Percentiles rank a stretch among this genome's conserved stretches.
Evolutionary conservation across 2,329 filamentous ascomycete species (phyloP).

Genomic region (Acarospora socialis): DNA sequence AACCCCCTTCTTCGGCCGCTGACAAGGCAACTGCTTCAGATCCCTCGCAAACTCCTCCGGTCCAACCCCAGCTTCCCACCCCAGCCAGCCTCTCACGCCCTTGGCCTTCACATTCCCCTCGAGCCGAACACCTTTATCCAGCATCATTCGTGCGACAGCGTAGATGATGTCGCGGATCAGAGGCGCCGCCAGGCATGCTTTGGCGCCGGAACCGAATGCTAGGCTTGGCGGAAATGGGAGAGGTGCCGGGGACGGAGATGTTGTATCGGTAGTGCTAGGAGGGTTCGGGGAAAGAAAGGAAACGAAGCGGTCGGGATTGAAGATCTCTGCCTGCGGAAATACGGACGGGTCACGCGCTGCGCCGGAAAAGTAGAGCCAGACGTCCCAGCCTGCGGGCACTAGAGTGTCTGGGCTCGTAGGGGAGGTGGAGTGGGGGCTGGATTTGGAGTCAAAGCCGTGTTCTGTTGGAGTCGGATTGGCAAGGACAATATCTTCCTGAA

Average conservation of each 20-base stretch:
- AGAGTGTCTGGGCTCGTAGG: slow-evolving; percentile 5
- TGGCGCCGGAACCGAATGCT: slow-evolving; percentile 7
- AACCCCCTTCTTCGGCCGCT: slow-evolving; percentile 11
- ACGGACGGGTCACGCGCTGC: slow-evolving; percentile 11
- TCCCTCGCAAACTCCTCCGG: slow-evolving; percentile 14
- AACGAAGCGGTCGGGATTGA: slow-evolving; percentile 10
- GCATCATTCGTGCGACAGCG: not conserved
- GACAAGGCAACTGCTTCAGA: slow-evolving; percentile 16
- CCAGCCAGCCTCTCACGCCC: slow-evolving; percentile 16
- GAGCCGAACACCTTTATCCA: not conserved
- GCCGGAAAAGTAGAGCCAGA: slow-evolving; percentile 16
- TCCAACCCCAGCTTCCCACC: slow-evolving; percentile 13
- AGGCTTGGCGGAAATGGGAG: no score
- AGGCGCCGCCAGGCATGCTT: slow-evolving; percentile 3
- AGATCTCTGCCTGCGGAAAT: slow-evolving; percentile 11
- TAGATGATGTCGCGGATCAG: not conserved
- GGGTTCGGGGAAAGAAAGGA: slow-evolving; percentile 11
- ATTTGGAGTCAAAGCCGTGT: no score
- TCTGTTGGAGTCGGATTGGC: no score
- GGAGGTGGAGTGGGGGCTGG: not conserved
- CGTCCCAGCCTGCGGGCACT: slow-evolving; percentile 15
- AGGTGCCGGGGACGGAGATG: no score
- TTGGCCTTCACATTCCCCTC: slow-evolving; percentile 6
- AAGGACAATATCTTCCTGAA: slow-evolving; percentile 8
- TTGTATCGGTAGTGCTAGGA: slow-evolving; percentile 8